Conservation (phyloP, 805 yeast genomes). For the Pichia gijzeniarum region DNA sequence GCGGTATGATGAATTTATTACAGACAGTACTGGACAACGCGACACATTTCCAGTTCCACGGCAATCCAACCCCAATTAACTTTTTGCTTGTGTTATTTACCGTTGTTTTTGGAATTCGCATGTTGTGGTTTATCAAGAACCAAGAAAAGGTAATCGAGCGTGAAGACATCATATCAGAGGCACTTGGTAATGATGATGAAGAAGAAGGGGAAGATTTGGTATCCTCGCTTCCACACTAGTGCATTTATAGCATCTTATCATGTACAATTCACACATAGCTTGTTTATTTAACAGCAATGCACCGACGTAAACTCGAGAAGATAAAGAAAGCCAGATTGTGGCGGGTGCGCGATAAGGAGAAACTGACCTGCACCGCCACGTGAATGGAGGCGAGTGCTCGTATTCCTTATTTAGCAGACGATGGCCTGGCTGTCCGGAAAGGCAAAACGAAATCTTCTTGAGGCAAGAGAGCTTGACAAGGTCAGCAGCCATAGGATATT, state of each 20-base stretch:
- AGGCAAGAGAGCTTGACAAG: too few species aligned
- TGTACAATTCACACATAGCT: too few species aligned
- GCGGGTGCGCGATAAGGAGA: neutral
- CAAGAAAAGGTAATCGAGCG: slow-evolving; percentile 42
- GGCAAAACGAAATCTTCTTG: too few species aligned
- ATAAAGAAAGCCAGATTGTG: neutral
- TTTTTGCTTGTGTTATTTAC: slow-evolving; percentile 47
- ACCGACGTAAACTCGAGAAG: neutral
- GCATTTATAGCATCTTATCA: too few species aligned
- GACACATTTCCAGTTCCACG: slow-evolving; percentile 61
- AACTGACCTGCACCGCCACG: too few species aligned
- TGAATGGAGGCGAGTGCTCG: too few species aligned
- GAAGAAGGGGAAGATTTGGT: neutral
- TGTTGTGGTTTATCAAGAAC: slow-evolving; percentile 38
- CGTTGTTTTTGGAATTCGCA: slow-evolving; percentile 39
- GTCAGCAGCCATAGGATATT: too few species aligned
- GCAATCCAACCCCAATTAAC: slow-evolving; percentile 81
- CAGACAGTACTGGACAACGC: slow-evolving; percentile 64
- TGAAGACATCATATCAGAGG: slow-evolving; percentile 52
- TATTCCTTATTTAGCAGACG: too few species aligned
- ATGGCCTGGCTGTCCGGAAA: too few species aligned
- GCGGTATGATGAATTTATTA: slow-evolving; percentile 72
- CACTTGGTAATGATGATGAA: slow-evolving; percentile 46
- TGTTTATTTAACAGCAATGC: slow-evolving; percentile 37
- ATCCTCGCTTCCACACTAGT: neutral